Base-by-base conservation (phyloP, 2,329 filamentous ascomycete species). In the Colletotrichum tanaceti region DNA sequence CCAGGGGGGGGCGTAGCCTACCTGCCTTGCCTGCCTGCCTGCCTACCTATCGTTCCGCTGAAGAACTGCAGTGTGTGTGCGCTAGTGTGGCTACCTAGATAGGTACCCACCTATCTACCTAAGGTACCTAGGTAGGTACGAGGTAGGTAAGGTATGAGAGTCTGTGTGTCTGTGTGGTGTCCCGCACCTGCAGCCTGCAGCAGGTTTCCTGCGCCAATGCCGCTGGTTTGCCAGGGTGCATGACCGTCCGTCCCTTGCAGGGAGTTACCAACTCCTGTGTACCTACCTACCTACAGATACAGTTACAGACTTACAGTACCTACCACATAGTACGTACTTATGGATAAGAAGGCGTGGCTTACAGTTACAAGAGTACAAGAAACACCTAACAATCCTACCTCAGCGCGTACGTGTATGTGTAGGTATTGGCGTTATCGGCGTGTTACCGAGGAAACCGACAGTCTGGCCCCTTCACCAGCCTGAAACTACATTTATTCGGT, bases 151-250 rank as follows among this genome's bases (percentile, higher is more conserved):
- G n/a, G n/a, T n/a, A n/a, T n/a, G n/a, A n/a, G n/a, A n/a, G n/a
- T 35, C 24, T 24, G 24, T 24, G 24, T 24, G 24, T 24, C 24
- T 24, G 32, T 35, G 32, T 35, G 32, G 9, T 35, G 32, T 35
- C 32, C 32, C 54, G 35, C 39, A 35, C 58, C 44, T 60, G 46
- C 58, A n/a, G n/a, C n/a, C n/a, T n/a, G n/a, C n/a, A n/a, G n/a
- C n/a, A 60, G 46, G 6, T 50, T 32, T 28, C 35, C 35, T 60
- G 58, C 58, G 58, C 32, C 58, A 60, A 60, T 43, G 11, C 44
- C 58, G 58, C 58, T 60, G 49, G 41, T 38, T 20, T 9, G 20
- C 20, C 2, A 11, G 28, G 44, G 35, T 14, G 16, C 28, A 59
- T n/a, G 14, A 38, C 11, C 20, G 2, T 24, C 11, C 20, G 2